Evolutionary conservation across 2,329 filamentous ascomycete species (phyloP), one percentile per base, ranked within the genome.

Genomic region (Trichoderma sp.): DNA sequence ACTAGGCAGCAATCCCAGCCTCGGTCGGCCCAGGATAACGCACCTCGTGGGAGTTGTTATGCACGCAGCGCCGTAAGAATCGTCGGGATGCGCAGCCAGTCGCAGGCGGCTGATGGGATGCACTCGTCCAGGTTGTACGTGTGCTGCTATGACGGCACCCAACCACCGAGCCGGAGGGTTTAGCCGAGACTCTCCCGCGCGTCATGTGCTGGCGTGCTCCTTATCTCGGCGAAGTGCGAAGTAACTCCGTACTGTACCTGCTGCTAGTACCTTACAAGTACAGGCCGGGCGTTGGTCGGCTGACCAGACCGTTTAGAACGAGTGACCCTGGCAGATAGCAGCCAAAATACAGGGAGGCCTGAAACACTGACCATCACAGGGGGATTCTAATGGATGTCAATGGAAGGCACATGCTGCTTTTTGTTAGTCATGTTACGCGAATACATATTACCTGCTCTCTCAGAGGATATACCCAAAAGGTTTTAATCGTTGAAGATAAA

Each of bases 131-230:
- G 31, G 63, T 66, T 74, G 59, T 50, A 65, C 71, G 62, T 74
- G 68, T 74, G 64, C 71, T 66, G 62, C 71, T 73, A 76, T 76
- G 75, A 74, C 75, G 75, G 69, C 75, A 74, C 75, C 75, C 53
- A 41, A 64, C 63, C 62, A 74, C 38, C 69, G 31, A 62, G 29
- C 27, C n/a, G 14, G 35, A 12, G 56, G 18, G 31, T 68, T 74
- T 76, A 76, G 71, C 75, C 75, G 75, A 74, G 18, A 8, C 41
- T 74, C 71, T 71, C 14, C 75, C 75, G 75, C 71, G 71, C 33
- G 71, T 63, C 75, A 75, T 75, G 66, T 76, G 75, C 50, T 74
- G 16, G 41, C 50, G 29, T 41, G 31, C 63, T 59, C 71, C 71
- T 73, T 64, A 64, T 73, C 59, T 64, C 35, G 27, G 50, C 50